These are phyloP conservation scores for Cercophora scortea DNA, from an alignment of 495 filamentous ascomycete species.

Conservation along the genomic window DNA sequence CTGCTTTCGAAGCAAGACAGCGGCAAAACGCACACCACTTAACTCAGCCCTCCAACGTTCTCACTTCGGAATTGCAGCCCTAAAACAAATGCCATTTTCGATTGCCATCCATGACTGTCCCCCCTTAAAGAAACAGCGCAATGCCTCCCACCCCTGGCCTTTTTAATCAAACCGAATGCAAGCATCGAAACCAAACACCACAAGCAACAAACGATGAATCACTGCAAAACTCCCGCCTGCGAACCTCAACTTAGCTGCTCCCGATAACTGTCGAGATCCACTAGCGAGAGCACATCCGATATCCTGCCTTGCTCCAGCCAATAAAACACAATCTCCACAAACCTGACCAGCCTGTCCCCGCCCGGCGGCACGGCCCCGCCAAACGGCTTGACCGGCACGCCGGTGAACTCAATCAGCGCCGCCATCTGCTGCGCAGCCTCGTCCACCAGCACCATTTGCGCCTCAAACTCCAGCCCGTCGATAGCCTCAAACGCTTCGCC, in stretches of 20 bases:
- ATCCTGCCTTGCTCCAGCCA: conserved; percentile 27
- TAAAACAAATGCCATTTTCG: too few species aligned
- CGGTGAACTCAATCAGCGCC: conserved; percentile 20
- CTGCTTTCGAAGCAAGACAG: too few species aligned
- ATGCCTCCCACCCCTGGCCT: too few species aligned
- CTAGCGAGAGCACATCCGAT: conserved; percentile 23
- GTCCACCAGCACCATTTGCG: conserved; percentile 15
- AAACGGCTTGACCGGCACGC: conserved; percentile 17
- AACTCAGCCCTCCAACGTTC: too few species aligned
- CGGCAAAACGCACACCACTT: too few species aligned
- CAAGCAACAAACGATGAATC: too few species aligned
- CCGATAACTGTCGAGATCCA: conserved; percentile 25
- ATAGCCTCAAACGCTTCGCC: conserved; percentile 16
- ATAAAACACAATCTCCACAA: conserved; percentile 27
- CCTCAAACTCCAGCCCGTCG: conserved; percentile 15
- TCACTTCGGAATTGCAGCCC: too few species aligned
- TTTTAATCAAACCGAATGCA: too few species aligned
- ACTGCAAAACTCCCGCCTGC: too few species aligned
- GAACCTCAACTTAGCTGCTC: conserved; percentile 5
- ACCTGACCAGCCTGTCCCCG: conserved; percentile 9
- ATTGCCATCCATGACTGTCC: too few species aligned
- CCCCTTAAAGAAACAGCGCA: too few species aligned
- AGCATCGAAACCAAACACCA: too few species aligned
- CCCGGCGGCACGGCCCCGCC: conserved; percentile 14
- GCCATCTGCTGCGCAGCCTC: conserved; percentile 19